These are phyloP conservation scores for Syncephalastrum racemosum DNA, from an alignment of 371 early-diverging fungal species.

Conservation along the genomic window DNA sequence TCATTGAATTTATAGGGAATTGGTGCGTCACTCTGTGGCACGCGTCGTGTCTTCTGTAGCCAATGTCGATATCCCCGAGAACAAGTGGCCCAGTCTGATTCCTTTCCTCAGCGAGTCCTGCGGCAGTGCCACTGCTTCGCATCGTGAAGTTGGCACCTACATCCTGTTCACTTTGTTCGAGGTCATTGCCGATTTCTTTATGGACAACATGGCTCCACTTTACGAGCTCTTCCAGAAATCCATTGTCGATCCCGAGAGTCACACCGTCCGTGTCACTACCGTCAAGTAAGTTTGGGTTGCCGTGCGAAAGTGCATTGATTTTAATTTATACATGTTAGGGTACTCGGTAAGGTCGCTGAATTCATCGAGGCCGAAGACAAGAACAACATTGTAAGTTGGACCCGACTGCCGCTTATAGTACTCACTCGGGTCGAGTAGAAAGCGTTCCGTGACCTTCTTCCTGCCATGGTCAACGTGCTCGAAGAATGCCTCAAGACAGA, in stretches of 20 bases:
- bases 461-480: constrained; percentile 82
- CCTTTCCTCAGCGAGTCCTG: constrained; percentile 78
- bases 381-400: constrained; percentile 57
- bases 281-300: constrained; percentile 54
- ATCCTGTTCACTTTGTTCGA: constrained; percentile 84
- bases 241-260: constrained; percentile 84
- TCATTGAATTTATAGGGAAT: constrained; percentile 53
- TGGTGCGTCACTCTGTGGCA: constrained; percentile 78
- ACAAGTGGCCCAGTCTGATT: constrained; percentile 79
- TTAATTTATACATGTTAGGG: constrained; percentile 27
- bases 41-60: constrained; percentile 89
- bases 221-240: constrained; percentile 71
- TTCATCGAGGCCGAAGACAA: constrained; percentile 74
- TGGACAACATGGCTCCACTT: constrained; percentile 64
- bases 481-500: constrained; percentile 68
- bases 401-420: not conserved
- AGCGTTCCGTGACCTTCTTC: constrained; percentile 71
- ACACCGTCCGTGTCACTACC: constrained; percentile 75
- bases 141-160: constrained; percentile 88
- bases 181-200: constrained; percentile 72
- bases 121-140: constrained; percentile 62
- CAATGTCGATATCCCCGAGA: constrained; percentile 73
- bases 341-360: constrained; percentile 85
- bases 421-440: constrained; percentile 26
- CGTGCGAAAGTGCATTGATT: not conserved